Evolutionary conservation across 179 eudicot species (phyloP).

Genomic region (Sideroxylon spinosum): DNA sequence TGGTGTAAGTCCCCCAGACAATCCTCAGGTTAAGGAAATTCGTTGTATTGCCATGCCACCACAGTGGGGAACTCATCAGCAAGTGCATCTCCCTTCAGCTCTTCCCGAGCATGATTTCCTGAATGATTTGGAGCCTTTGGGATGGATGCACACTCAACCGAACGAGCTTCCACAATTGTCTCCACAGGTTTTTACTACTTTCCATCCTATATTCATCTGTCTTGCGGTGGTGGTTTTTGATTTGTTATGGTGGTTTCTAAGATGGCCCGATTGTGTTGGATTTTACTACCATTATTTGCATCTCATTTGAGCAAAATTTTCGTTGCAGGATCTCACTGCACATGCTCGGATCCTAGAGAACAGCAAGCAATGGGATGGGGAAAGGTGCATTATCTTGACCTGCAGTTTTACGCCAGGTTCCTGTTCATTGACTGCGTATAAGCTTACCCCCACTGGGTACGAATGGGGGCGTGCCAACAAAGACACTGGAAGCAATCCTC

Average conservation of each 20-base stretch:
- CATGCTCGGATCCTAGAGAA: constrained; percentile 89
- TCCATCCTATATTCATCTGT: not conserved
- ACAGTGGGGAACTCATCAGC: constrained; percentile 99
- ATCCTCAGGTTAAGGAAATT: constrained; percentile 98
- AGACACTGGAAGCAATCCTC: constrained; percentile 84
- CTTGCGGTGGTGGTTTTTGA: not conserved
- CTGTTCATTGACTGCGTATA: constrained; percentile 94
- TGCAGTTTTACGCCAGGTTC: constrained; percentile 99
- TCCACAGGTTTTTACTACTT: constrained; percentile 61
- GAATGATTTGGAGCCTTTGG: constrained; percentile 92
- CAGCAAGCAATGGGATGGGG: constrained; percentile 98
- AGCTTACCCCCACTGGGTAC: constrained; percentile 93
- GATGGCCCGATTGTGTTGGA: not conserved
- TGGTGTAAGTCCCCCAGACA: constrained; percentile 97
- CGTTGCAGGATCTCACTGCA: constrained; percentile 64
- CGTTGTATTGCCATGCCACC: constrained; percentile 97
- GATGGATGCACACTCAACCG: constrained; percentile 99
- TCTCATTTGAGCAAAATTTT: constrained; percentile 1
- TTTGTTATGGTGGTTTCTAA: constrained; percentile 1
- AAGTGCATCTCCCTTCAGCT: constrained; percentile 81
- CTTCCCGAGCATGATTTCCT: constrained; percentile 94
- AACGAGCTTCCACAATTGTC: constrained; percentile 97
- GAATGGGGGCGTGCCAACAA: constrained; percentile 97
- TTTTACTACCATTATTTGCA: constrained; percentile 6
- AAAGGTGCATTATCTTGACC: constrained; percentile 83